Evolutionary conservation across 129 eudicot species (phyloP), one percentile per base, ranked within the genome.

Genomic region (Lactuca sativa): DNA sequence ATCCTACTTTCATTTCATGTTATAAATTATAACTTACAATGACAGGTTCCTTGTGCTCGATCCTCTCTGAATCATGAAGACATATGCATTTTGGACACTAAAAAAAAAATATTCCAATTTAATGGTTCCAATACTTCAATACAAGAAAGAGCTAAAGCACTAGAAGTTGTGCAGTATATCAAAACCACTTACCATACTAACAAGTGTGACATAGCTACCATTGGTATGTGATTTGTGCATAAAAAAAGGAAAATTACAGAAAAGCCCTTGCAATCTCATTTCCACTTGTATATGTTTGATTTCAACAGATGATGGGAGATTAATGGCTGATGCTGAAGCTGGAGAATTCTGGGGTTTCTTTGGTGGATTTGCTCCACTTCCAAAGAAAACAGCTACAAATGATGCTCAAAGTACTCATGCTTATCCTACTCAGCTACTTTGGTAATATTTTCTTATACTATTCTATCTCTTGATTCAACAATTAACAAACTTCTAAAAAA

Each of bases 331-430:
- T 84, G 98, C 96, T 51, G 98, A 89, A 60, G 80, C 91, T 59
- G 98, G 98, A 34, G 98, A 92, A 51, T 92, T 92, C 61, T 92
- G 98, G 98, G 91, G 82, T 31, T 82, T 92, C 9, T 92, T 92
- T 77, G 96, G 98, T 74, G 98, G 98, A 33, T 92, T 86, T 78
- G 98, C 98, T 75, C 98, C 98, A 38, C 84, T 92, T 61, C 96
- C 98, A 57, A 92, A 79, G 82, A 92, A 89, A 81, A 69, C 91
- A 34, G 15, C 78, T 11, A 64, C 59, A 18, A 78, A 59, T 56
- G 87, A 78, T 38, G 70, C 83, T 70, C 73, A 86, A 64, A 76
- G 69, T 43, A 66, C 67, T 4, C 76, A 81, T 9, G 58, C 51
- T 64, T 15, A 30, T 78, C 74, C 88, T 64, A 74, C 78, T 69